phyloP scores from a whole-genome alignment of 1,284 basidiomycete species.

The Neonothopanus nambi region DNA sequence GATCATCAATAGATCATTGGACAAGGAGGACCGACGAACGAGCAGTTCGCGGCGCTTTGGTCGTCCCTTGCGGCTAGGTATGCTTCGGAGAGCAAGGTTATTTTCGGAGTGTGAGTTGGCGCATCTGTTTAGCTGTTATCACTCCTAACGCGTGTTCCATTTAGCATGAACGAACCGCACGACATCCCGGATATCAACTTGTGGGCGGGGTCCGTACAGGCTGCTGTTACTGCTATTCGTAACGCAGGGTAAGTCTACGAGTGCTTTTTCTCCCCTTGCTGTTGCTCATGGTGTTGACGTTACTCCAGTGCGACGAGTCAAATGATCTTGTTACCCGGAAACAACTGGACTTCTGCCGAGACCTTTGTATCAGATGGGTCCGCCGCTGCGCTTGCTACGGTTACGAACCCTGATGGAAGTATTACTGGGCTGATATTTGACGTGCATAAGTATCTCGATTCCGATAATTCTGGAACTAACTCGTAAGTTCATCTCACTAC shows the following conservation, averaged over 20 bases:
- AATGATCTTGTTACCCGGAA: conserved; percentile 54
- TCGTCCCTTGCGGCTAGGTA: conserved; percentile 51
- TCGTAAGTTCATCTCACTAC: conserved; percentile 27
- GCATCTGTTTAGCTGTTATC: not conserved
- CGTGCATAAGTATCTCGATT: conserved; percentile 67
- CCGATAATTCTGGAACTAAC: conserved; percentile 47
- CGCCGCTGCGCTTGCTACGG: conserved; percentile 47
- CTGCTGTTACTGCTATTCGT: conserved; percentile 57
- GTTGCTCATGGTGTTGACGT: not conserved
- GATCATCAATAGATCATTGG: conserved; percentile 46
- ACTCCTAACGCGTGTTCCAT: not conserved
- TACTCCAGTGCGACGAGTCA: conserved; percentile 45
- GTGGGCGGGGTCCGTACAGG: conserved; percentile 50
- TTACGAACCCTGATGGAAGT: conserved; percentile 54
- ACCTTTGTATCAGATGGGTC: conserved; percentile 58
- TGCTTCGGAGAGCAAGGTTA: conserved; percentile 46
- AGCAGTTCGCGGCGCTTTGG: conserved; percentile 57
- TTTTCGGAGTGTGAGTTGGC: conserved; percentile 50
- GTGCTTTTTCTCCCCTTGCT: not conserved
- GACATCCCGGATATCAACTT: conserved; percentile 43
- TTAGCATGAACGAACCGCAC: conserved; percentile 59
- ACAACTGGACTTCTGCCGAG: conserved; percentile 51
- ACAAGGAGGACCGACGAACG: conserved; percentile 60
- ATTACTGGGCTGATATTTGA: conserved; percentile 55
- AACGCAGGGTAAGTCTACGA: conserved; percentile 38